Evolutionary conservation across 2,329 filamentous ascomycete species (phyloP), one percentile per base, ranked within the genome.

Genomic region (Falciphora oryzae): DNA sequence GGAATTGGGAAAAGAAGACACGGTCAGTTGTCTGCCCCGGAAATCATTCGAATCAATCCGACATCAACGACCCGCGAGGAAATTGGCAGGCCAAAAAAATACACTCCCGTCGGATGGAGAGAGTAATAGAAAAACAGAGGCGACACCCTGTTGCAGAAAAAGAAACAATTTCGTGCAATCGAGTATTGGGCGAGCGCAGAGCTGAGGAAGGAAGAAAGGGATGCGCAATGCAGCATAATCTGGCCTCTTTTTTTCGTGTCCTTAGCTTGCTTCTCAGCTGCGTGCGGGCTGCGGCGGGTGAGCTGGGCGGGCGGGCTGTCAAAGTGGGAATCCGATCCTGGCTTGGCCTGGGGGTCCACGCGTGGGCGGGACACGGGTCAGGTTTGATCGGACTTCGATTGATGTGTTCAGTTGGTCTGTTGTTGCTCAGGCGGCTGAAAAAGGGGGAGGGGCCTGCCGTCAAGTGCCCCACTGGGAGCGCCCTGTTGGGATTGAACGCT

Each of bases 191-290:
- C 29, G 27, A 58, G 59, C 59, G 59, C 28, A 22, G 59, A 60
- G 59, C 59, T 60, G 59, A 35, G 31, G n/a, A 60, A 2, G 29
- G n/a, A 32, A 3, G 35, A 29, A 29, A 35, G 35, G 60, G 35
- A 59, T 32, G 28, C 31, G 61, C 28, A 58, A 28, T 58, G 27
- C 27, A 58, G 57, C 13, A 31, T 35, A 60, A 60, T 60, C 28
- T 60, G 58, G 58, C 58, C 58, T 60, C 58, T 60, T 60, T 60
- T 60, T 59, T 38, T 60, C 28, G 58, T 60, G 58, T 60, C 31
- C 8, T 10, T 53, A n/a, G 22, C 44, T 25, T 53, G 44, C 44
- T n/a, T 53, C 44, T 53, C 44, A 53, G 44, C 44, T 53, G 44
- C 22, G 44, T 25, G 44, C 38, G 38, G 44, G 22, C 38, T 16